Conservation (phyloP, 495 filamentous ascomycete species). For the Penicillium nucicola region DNA sequence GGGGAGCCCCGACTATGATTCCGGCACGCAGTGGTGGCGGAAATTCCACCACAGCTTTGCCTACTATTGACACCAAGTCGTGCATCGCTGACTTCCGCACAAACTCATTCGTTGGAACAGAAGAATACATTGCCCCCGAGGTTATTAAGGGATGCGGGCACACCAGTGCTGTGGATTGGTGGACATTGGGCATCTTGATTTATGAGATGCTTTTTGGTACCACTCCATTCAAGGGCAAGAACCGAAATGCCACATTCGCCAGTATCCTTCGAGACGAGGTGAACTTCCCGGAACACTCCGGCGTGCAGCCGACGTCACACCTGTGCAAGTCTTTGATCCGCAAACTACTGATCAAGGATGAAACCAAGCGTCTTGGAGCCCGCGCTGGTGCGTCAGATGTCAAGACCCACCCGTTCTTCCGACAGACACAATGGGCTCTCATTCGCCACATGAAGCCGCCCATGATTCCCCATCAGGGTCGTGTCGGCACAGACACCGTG, state of each 20-base stretch:
- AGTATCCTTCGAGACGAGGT: constrained; percentile 96
- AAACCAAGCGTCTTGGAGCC: constrained; percentile 90
- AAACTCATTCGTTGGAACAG: constrained; percentile 96
- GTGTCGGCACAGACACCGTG: constrained; percentile 78
- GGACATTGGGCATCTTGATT: constrained; percentile 94
- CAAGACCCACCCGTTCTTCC: constrained; percentile 95
- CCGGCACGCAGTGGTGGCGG: constrained; percentile 69
- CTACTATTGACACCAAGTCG: constrained; percentile 96
- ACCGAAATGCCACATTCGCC: constrained; percentile 94
- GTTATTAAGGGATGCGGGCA: constrained; percentile 98
- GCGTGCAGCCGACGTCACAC: constrained; percentile 81
- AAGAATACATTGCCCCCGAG: constrained; percentile 98
- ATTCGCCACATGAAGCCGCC: constrained; percentile 98
- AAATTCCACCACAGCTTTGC: constrained; percentile 74
- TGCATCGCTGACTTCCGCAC: constrained; percentile 98
- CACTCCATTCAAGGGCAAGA: constrained; percentile 99
- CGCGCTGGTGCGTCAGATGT: constrained; percentile 95
- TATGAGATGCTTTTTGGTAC: constrained; percentile 99
- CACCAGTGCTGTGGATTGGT: constrained; percentile 98
- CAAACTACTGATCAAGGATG: constrained; percentile 96
- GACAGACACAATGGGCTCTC: constrained; percentile 91
- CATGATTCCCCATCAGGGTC: constrained; percentile 90
- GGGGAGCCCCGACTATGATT: constrained; percentile 96
- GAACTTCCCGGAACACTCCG: constrained; percentile 84
- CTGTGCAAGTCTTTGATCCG: constrained; percentile 95